Base-by-base conservation (phyloP, 2,329 filamentous ascomycete genomes). In the Graphium sp. region DNA sequence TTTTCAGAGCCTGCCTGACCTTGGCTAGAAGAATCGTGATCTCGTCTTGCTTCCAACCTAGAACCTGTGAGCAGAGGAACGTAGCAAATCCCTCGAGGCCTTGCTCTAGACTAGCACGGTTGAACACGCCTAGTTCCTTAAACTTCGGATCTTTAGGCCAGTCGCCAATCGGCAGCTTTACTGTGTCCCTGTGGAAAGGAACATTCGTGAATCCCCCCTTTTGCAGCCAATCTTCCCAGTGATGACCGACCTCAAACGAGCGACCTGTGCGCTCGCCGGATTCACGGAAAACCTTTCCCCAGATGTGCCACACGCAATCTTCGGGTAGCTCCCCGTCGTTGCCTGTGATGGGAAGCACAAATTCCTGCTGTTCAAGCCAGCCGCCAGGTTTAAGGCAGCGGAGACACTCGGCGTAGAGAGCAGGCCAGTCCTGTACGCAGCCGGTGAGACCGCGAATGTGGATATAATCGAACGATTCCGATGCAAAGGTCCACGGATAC, bases 351-450 rank as follows among this genome's bases (percentile, higher is more conserved):
- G 47, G 48, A 39, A 64, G 60, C 29, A 63, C 53, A 2, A 41
- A 41, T 22, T 50, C 46, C 9, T 44, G 33, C 16, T 44, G 35
- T 33, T 54, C 46, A n/a, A 54, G 26, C 38, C 45, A 53, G 6
- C 62, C 70, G 7, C 70, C 70, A 0, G 71, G 67, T 28, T 60
- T 61, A 10, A 71, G 53, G 28, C 66, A 58, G 30, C 55, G 53
- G 40, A 50, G 66, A 2, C 60, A 48, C 32, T 63, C 58, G 23
- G 49, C 44, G 32, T 73, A 58, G 5, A 74, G 43, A 8, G 56
- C 50, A 20, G 56, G 53, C 47, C 68, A 74, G 37, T 72, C 66
- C 4, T 52, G 46, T 32, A 74, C 60, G 31, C 59, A 59, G 15
- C 47, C 45, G 32, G 70, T 55, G 2, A 72, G 43, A 7, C 42